A percentile compares a stretch with the other conserved stretches of the same genome.
Evolutionary conservation across 208 protist species (phyloP).

Genomic region (Trichomonas vaginalis): DNA sequence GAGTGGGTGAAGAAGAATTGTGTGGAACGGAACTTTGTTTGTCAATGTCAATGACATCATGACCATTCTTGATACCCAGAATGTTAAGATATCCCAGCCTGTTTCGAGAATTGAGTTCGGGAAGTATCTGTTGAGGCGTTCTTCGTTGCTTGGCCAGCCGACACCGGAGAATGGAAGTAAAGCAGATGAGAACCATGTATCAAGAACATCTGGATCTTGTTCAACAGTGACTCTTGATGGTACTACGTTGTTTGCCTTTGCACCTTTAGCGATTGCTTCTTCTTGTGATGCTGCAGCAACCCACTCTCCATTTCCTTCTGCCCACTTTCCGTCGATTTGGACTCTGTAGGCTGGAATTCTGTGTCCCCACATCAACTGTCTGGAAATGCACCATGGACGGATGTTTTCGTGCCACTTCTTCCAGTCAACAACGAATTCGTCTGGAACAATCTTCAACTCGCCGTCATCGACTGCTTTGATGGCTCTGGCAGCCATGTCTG

Average conservation of each 20-base stretch:
- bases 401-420: constrained; percentile 46
- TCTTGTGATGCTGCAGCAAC: constrained; percentile 42
- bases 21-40: constrained; percentile 72
- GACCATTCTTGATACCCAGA: constrained; percentile 99
- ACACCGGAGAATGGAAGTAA: constrained; percentile 94
- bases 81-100: constrained; percentile 98
- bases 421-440: constrained; percentile 45
- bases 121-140: constrained; percentile 80
- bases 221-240: not conserved
- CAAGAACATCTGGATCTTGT: constrained; percentile 97
- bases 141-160: constrained; percentile 62
- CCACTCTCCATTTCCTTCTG: not conserved
- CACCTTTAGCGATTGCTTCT: constrained; percentile 55
- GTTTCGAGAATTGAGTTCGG: constrained; percentile 89
- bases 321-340: constrained; percentile 48
- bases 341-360: constrained; percentile 94
- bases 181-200: constrained; percentile 99
- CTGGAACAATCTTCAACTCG: constrained; percentile 72
- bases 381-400: constrained; percentile 58
- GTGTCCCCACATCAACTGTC: constrained; percentile 97
- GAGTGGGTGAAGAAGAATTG: constrained; percentile 92
- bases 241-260: constrained; percentile 21
- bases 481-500: constrained; percentile 45
- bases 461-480: constrained; percentile 41
- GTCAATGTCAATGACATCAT: constrained; percentile 91